Evolutionary conservation across 2,329 filamentous ascomycete genomes (phyloP).

Genomic region (Fusarium clavum): DNA sequence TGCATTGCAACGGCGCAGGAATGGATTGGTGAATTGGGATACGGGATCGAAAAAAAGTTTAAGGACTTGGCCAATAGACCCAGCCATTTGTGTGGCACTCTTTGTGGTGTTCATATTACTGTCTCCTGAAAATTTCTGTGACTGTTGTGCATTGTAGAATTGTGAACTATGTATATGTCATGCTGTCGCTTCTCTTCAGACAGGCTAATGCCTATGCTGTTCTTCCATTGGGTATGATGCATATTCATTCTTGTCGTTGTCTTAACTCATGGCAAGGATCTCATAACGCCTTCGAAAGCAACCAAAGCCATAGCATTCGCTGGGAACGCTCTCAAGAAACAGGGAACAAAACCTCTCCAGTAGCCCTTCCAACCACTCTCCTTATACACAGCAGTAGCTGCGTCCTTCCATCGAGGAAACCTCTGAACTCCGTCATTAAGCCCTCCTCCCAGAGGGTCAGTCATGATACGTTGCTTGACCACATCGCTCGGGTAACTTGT

Average conservation of each 20-base stretch:
- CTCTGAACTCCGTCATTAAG: slow-evolving; percentile 74
- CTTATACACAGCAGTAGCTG: slow-evolving; percentile 78
- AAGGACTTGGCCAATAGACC: slow-evolving; percentile 48
- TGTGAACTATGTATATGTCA: neutral
- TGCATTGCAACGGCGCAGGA: slow-evolving; percentile 47
- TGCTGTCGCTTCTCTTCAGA: neutral
- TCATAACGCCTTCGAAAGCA: slow-evolving; percentile 93
- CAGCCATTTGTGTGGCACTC: slow-evolving; percentile 50
- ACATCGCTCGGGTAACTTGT: slow-evolving; percentile 93
- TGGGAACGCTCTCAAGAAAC: slow-evolving; percentile 92
- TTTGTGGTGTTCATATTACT: slow-evolving; percentile 43
- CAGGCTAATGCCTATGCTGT: neutral
- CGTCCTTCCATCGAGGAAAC: slow-evolving; percentile 83
- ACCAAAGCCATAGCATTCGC: slow-evolving; percentile 95
- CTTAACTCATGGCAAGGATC: slow-evolving; percentile 63
- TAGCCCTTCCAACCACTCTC: slow-evolving; percentile 84
- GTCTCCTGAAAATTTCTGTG: neutral
- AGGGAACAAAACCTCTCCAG: slow-evolving; percentile 94
- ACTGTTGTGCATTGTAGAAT: neutral
- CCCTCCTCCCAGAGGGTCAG: slow-evolving; percentile 82
- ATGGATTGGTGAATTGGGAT: slow-evolving; percentile 49
- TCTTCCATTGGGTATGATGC: slow-evolving; percentile 4
- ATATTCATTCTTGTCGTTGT: neutral
- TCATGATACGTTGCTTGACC: slow-evolving; percentile 97
- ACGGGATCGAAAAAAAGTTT: slow-evolving; percentile 40